Percentiles rank a stretch among this genome's conserved stretches.
These are phyloP conservation scores for Xylariaceae sp. DNA, from an alignment of 2,329 filamentous ascomycete genomes.

Conservation along the genomic window DNA sequence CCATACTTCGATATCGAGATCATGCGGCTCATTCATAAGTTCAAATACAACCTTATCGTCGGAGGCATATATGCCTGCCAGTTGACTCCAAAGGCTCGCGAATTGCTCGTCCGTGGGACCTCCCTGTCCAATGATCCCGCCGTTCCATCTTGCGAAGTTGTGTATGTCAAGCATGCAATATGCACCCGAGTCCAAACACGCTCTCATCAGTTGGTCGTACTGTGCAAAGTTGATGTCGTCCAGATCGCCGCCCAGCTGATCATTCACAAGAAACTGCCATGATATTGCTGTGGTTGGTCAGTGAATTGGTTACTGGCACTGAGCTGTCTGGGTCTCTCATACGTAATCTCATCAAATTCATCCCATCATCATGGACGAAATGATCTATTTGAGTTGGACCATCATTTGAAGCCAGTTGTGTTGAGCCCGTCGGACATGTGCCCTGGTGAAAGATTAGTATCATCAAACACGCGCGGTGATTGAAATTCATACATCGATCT, in stretches of 20 bases:
- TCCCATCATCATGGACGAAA: slow-evolving; percentile 48
- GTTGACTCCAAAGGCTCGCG: slow-evolving; percentile 52
- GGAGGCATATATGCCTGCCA: slow-evolving; percentile 55
- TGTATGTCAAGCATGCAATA: slow-evolving; percentile 58
- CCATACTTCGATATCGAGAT: slow-evolving; percentile 55
- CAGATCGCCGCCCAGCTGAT: slow-evolving; percentile 46
- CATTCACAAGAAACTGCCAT: slow-evolving; percentile 59
- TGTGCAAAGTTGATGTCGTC: slow-evolving; percentile 44
- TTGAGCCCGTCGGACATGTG: slow-evolving; percentile 34
- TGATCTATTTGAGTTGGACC: slow-evolving; percentile 52
- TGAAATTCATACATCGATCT: slow-evolving; percentile 36
- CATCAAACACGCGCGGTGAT: background rate
- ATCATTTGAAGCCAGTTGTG: slow-evolving; percentile 34
- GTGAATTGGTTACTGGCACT: background rate
- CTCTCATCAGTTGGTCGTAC: slow-evolving; percentile 54
- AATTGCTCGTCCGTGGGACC: slow-evolving; percentile 58
- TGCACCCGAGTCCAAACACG: slow-evolving; percentile 53
- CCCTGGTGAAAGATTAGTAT: slow-evolving; percentile 28
- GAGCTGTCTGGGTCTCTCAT: slow-evolving; percentile 11
- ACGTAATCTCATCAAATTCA: slow-evolving; percentile 56
- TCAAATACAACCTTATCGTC: slow-evolving; percentile 57
- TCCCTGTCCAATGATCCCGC: slow-evolving; percentile 60
- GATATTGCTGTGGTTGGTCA: slow-evolving; percentile 36
- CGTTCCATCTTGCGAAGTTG: slow-evolving; percentile 59
- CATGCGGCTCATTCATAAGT: slow-evolving; percentile 68